A percentile compares a stretch with the other conserved stretches of the same genome.
phyloP scores from a whole-genome alignment of 2,329 filamentous ascomycete species.

The Paecilomyces fulvus region DNA sequence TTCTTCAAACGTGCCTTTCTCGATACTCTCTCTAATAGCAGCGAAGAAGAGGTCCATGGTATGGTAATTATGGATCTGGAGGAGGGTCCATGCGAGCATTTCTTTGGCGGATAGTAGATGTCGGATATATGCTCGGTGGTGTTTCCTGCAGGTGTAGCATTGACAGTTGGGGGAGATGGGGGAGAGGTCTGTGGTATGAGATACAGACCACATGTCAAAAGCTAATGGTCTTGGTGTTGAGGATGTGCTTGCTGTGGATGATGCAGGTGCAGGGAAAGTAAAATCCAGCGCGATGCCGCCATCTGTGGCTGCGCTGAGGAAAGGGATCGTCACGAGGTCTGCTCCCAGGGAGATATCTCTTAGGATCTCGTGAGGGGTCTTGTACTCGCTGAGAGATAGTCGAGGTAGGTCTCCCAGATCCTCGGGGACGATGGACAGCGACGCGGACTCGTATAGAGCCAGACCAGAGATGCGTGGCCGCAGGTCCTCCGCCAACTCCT shows the following conservation, averaged over 20 bases:
- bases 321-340: conserved; percentile 71
- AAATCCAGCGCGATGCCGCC: conserved; percentile 79
- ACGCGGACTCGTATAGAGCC: conserved; percentile 66
- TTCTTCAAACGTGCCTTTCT: conserved; percentile 44
- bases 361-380: conserved; percentile 68
- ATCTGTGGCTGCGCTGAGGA: conserved; percentile 67
- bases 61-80: conserved; percentile 86
- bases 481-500: conserved; percentile 59
- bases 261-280: conserved; percentile 50
- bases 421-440: conserved; percentile 59
- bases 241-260: conserved; percentile 6
- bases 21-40: conserved; percentile 58
- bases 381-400: conserved; percentile 62
- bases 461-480: conserved; percentile 55
- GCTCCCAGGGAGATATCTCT: conserved; percentile 67
- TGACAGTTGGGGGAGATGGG: conserved; percentile 58
- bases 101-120: conserved; percentile 86
- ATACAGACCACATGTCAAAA: conserved; percentile 64
- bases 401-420: conserved; percentile 58
- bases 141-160: conserved; percentile 76
- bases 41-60: conserved; percentile 65
- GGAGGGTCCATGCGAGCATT: conserved; percentile 90
- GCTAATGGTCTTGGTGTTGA: conserved; percentile 49
- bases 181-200: conserved; percentile 52
- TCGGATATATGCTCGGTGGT: conserved; percentile 79